Evolutionary conservation across 306 rosid species (phyloP).

Genomic region (Betula pendula): DNA sequence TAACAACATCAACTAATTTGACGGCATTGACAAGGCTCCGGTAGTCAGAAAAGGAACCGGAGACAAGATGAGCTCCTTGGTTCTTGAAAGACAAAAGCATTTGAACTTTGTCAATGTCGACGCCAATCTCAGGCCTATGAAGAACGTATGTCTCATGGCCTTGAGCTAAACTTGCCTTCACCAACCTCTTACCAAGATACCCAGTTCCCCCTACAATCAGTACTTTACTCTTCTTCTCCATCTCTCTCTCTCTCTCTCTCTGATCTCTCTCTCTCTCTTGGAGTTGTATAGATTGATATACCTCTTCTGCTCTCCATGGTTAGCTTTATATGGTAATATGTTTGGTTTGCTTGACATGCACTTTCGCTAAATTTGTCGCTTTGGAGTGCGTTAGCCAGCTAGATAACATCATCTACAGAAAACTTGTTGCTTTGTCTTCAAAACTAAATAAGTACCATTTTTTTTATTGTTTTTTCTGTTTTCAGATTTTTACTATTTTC

Average conservation of each 20-base stretch:
- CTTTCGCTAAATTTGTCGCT: no score
- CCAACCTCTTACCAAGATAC: conserved; percentile 74
- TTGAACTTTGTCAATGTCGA: conserved; percentile 70
- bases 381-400: no score
- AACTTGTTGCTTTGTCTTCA: neutral
- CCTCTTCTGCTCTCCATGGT: neutral
- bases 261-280: neutral
- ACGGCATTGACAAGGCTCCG: conserved; percentile 58
- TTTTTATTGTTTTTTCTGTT: no score
- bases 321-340: neutral
- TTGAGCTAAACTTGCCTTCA: conserved; percentile 53
- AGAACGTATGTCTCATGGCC: conserved; percentile 67
- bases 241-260: conserved; percentile 4
- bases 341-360: neutral
- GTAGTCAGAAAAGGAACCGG: conserved; percentile 52
- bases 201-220: conserved; percentile 80
- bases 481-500: no score
- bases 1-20: conserved; percentile 66
- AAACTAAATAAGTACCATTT: neutral
- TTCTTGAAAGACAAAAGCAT: conserved; percentile 57
- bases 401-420: neutral
- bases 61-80: conserved; percentile 57
- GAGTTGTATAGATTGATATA: no score
- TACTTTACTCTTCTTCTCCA: conserved; percentile 54
- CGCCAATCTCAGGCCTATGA: conserved; percentile 62